Conservation (phyloP, 2,329 filamentous ascomycete genomes). For the Emmonsia crescens region DNA sequence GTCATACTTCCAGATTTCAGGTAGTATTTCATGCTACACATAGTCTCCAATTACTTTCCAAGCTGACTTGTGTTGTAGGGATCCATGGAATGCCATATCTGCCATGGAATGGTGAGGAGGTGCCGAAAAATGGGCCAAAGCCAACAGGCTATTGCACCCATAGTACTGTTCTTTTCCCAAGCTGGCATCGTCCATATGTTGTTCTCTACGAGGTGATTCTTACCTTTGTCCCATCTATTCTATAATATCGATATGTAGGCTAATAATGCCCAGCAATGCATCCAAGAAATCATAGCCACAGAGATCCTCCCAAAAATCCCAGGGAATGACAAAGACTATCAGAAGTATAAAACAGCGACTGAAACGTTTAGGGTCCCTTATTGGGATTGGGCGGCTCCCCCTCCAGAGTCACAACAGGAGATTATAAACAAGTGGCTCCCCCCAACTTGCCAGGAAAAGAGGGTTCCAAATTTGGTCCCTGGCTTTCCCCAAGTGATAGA, state of each 20-base stretch:
- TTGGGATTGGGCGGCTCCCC: conserved; percentile 37
- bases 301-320: conserved; percentile 31
- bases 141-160: conserved; percentile 65
- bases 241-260: background rate
- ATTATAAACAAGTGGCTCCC: conserved; percentile 27
- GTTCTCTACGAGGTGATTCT: conserved; percentile 43
- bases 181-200: conserved; percentile 77
- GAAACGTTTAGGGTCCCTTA: conserved; percentile 34
- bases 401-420: conserved; percentile 18
- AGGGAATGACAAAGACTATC: conserved; percentile 30
- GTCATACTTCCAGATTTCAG: conserved; percentile 3
- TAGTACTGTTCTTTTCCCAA: conserved; percentile 62
- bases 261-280: conserved; percentile 21
- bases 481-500: conserved; percentile 27
- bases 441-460: conserved; percentile 18
- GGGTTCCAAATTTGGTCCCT: conserved; percentile 33
- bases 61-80: background rate
- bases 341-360: conserved; percentile 36
- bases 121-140: conserved; percentile 34
- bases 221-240: background rate
- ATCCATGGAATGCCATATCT: conserved; percentile 6
- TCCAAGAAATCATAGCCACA: conserved; percentile 27
- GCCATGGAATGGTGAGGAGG: conserved; percentile 4
- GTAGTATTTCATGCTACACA: background rate
- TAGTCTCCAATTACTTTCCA: no score